Percentiles rank a stretch among this genome's conserved stretches.
These are phyloP conservation scores for Paramecium bursaria DNA, from an alignment of 73 alveolate genomes.

Conservation along the genomic window DNA sequence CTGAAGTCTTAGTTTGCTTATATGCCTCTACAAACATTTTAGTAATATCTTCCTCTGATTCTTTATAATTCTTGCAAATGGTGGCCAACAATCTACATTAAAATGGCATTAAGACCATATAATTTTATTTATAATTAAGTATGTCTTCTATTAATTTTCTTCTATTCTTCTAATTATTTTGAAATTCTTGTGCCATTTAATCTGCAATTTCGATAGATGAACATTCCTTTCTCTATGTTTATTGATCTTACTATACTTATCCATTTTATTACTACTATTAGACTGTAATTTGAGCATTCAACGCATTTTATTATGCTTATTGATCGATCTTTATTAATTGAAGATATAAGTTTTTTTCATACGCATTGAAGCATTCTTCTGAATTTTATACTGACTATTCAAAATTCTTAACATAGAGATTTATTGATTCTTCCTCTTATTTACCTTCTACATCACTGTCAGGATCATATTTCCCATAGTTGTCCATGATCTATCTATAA, in stretches of 20 bases:
- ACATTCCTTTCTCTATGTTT: conserved; percentile 53
- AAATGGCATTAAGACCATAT: conserved; percentile 48
- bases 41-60: conserved; percentile 57
- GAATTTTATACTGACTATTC: conserved; percentile 21
- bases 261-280: too few relatives aligned
- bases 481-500: conserved; percentile 10
- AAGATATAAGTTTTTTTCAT: conserved; percentile 14
- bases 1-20: conserved; percentile 4
- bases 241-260: too few relatives aligned
- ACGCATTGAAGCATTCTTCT: neutral
- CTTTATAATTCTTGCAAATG: conserved; percentile 63
- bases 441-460: neutral
- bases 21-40: conserved; percentile 58
- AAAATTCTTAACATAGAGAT: conserved; percentile 22
- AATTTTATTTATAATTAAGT: conserved; percentile 51
- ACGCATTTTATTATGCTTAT: conserved; percentile 17
- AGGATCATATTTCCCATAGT: conserved; percentile 64
- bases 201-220: conserved; percentile 57
- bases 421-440: conserved; percentile 25
- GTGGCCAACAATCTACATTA: conserved; percentile 66
- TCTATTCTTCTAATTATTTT: conserved; percentile 54
- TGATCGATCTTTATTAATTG: neutral
- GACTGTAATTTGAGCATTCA: neutral
- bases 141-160: conserved; percentile 59
- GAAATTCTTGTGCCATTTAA: conserved; percentile 61